Conservation (phyloP, 139 green algal genomes). For the Choricystis sp. region DNA sequence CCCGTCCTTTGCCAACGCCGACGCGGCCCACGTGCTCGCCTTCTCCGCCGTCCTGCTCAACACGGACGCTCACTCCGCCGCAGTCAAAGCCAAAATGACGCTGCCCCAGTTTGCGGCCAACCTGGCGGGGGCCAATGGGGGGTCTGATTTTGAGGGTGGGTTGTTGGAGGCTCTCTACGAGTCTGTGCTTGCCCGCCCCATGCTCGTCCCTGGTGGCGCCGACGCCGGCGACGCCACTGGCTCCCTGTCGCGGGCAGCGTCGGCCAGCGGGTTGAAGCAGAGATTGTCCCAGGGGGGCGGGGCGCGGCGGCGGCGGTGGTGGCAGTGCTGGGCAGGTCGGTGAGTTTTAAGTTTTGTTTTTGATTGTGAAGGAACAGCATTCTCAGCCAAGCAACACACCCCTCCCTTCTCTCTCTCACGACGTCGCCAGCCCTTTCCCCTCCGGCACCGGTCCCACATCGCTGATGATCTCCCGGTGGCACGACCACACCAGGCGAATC, state of each 20-base stretch:
- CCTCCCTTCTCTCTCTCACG: neutral
- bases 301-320: too few relatives aligned
- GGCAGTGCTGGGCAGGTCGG: too few relatives aligned
- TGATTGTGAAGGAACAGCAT: neutral
- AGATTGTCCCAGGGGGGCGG: too few relatives aligned
- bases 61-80: conserved; percentile 40
- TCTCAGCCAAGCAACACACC: neutral
- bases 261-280: too few relatives aligned
- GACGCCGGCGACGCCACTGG: too few relatives aligned
- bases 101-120: conserved; percentile 41
- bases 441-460: conserved; percentile 45
- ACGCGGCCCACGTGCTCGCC: conserved; percentile 34
- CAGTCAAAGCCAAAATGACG: conserved; percentile 38
- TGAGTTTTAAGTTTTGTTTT: neutral
- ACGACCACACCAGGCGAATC: conserved; percentile 89
- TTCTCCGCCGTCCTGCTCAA: conserved; percentile 55
- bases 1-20: conserved; percentile 7
- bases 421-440: neutral
- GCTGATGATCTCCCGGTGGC: conserved; percentile 75
- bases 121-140: conserved; percentile 36
- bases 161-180: conserved; percentile 33
- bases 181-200: conserved; percentile 12
- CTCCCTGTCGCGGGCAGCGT: too few relatives aligned
- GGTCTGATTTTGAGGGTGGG: conserved; percentile 19
- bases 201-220: conserved; percentile 2